phyloP scores from a whole-genome alignment of 371 early-diverging fungal genomes.

The Lichtheimia ornata region DNA sequence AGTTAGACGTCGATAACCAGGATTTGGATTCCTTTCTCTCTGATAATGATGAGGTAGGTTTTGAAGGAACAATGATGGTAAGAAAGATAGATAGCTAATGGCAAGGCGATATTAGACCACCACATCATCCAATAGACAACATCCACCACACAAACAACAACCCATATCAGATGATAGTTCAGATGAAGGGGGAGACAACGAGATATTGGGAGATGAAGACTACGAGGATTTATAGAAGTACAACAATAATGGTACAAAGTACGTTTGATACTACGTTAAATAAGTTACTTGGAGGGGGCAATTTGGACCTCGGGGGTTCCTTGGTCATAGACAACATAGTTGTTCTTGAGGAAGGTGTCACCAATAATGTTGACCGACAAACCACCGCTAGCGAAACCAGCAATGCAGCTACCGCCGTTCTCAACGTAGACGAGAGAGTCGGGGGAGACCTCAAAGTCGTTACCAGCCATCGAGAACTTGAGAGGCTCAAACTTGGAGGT shows the following conservation, averaged over 20 bases:
- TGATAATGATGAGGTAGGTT: neutral
- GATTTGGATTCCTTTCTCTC: slow-evolving; percentile 30
- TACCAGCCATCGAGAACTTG: slow-evolving; percentile 20
- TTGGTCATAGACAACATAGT: slow-evolving; percentile 36
- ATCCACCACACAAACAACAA: too few relatives aligned
- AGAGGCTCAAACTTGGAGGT: slow-evolving; percentile 22
- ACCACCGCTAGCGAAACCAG: slow-evolving; percentile 29
- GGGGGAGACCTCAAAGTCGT: slow-evolving; percentile 22
- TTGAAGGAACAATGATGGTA: too few relatives aligned
- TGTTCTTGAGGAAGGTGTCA: slow-evolving; percentile 51
- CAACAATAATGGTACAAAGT: too few relatives aligned
- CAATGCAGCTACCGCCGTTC: slow-evolving; percentile 18
- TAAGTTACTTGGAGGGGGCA: slow-evolving; percentile 21
- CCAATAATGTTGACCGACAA: slow-evolving; percentile 34
- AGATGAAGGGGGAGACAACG: slow-evolving; percentile 19
- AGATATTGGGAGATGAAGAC: slow-evolving; percentile 44
- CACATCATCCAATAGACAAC: too few relatives aligned
- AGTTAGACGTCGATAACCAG: slow-evolving; percentile 18
- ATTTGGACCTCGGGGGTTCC: slow-evolving; percentile 26
- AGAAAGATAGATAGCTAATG: too few relatives aligned
- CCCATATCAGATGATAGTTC: too few relatives aligned
- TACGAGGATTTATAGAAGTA: slow-evolving; percentile 25
- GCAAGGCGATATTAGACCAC: too few relatives aligned
- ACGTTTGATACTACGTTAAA: too few relatives aligned
- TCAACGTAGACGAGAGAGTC: slow-evolving; percentile 24